Evolutionary conservation across 2,329 filamentous ascomycete genomes (phyloP).

Genomic region (Parascedosporium putredinis): DNA sequence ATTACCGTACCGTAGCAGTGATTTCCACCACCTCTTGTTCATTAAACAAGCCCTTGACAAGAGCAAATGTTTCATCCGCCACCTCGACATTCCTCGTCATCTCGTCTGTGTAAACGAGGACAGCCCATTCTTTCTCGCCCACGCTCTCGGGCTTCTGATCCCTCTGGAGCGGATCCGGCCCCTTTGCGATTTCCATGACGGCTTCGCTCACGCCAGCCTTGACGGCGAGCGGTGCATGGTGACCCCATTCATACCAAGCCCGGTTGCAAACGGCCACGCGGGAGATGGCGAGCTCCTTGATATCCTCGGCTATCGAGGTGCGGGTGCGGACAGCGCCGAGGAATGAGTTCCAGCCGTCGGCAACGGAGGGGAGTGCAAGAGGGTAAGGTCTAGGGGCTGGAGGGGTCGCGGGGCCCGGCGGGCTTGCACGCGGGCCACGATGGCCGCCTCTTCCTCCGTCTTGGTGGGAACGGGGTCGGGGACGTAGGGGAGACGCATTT

Average conservation of each 20-base stretch:
- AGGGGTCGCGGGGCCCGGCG: conserved; percentile 60
- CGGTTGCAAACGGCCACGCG: conserved; percentile 70
- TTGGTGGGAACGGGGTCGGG: conserved; percentile 37
- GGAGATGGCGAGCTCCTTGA: conserved; percentile 72
- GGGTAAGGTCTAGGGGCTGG: conserved; percentile 63
- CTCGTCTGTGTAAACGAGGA: conserved; percentile 66
- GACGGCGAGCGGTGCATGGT: conserved; percentile 61
- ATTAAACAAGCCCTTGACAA: conserved; percentile 49
- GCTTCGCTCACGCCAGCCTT: conserved; percentile 45
- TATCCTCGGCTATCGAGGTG: conserved; percentile 37
- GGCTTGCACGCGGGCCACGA: conserved; percentile 52
- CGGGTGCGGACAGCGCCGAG: conserved; percentile 51
- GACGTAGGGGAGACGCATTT: conserved; percentile 60
- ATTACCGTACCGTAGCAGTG: conserved; percentile 53
- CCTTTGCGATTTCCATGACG: conserved; percentile 35
- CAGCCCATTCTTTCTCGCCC: conserved; percentile 53
- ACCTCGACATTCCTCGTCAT: conserved; percentile 72
- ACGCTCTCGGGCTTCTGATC: conserved; percentile 27
- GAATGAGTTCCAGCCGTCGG: conserved; percentile 66
- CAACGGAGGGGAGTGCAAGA: conserved; percentile 64
- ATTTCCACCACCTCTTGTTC: conserved; percentile 73
- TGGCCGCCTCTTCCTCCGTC: conserved; percentile 37
- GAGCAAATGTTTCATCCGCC: conserved; percentile 54
- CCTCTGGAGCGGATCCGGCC: conserved; percentile 17
- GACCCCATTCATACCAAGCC: conserved; percentile 78